Conservation (phyloP, 345 rosid genomes). For the Rhizophora apiculata region DNA sequence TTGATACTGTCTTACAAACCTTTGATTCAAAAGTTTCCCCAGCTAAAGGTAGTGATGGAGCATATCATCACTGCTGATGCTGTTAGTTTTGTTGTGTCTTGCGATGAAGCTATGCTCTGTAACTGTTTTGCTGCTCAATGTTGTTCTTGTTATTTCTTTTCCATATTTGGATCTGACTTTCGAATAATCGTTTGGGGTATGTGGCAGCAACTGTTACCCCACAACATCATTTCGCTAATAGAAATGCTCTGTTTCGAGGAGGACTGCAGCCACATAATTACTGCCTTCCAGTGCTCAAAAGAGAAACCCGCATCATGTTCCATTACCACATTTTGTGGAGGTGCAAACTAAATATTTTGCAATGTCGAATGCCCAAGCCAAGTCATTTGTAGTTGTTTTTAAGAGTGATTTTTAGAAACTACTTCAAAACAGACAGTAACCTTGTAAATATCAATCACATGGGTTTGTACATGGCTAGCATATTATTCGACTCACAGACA, state of each 20-base stretch:
- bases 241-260: constrained; percentile 90
- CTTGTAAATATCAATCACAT: too few species aligned
- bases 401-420: too few species aligned
- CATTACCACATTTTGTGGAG: neutral
- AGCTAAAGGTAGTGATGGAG: constrained; percentile 81
- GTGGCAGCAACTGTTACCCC: constrained; percentile 97
- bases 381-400: too few species aligned
- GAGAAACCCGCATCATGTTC: constrained; percentile 74
- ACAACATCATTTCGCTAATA: constrained; percentile 87
- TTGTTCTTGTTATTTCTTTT: neutral
- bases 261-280: constrained; percentile 91
- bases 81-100: constrained; percentile 72
- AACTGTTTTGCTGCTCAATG: neutral
- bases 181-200: constrained; percentile 37
- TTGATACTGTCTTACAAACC: constrained; percentile 72
- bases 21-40: constrained; percentile 65
- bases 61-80: constrained; percentile 91
- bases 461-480: too few species aligned
- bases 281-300: constrained; percentile 92
- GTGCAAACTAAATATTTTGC: too few species aligned
- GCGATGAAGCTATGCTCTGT: constrained; percentile 55
- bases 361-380: too few species aligned
- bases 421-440: too few species aligned
- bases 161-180: constrained; percentile 2
- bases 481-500: too few species aligned